Base-by-base conservation (phyloP, 768 basidiomycete species). In the Trametes maxima region DNA sequence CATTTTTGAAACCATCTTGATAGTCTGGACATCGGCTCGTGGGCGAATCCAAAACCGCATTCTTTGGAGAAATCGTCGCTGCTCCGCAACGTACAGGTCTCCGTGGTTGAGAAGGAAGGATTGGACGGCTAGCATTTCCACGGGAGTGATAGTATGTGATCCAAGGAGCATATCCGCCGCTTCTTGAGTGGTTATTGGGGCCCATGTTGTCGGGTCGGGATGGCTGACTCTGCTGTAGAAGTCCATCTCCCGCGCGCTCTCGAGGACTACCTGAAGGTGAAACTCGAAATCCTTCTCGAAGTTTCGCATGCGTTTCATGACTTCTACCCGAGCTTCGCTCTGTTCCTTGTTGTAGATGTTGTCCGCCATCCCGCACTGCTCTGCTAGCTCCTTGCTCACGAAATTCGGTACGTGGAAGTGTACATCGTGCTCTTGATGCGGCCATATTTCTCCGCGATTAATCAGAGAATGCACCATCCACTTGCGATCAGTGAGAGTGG, bases 1-100 rank as follows among this genome's bases (percentile, higher is more conserved):
- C 84, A 90, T 82, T 10, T 73, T 68, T 17, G 68, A 69, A 2
- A 92, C 82, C 4, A 62, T 65, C 37, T 79, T 57, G 40, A 92
- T 73, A 54, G 79, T 80, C 24, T 81, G 68, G 2, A 90, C 75
- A 37, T 91, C 82, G 3, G 76, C 72, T 48, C 73, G 70, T 0
- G 92, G 89, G 2, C 92, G 85, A 33, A 94, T 82, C 44, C 77
- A 66, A 73, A 93, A 89, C 0, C 65, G 73, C 59, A 85, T 84
- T 3, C 74, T 73, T 21, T 73, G 63, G 24, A 81, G 72, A 68
- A 88, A 88, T 24, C 73, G 67, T 45, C 73, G 65, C 12, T 74
- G 68, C 21, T 81, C 73, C 3, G 85, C 81, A 17, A 86, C 70
- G 65, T 87, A 95, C 37, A 82, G 74, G 10, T 76, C 46, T 2